Conservation (phyloP, 768 basidiomycete genomes). For the Mycena vitilis region DNA sequence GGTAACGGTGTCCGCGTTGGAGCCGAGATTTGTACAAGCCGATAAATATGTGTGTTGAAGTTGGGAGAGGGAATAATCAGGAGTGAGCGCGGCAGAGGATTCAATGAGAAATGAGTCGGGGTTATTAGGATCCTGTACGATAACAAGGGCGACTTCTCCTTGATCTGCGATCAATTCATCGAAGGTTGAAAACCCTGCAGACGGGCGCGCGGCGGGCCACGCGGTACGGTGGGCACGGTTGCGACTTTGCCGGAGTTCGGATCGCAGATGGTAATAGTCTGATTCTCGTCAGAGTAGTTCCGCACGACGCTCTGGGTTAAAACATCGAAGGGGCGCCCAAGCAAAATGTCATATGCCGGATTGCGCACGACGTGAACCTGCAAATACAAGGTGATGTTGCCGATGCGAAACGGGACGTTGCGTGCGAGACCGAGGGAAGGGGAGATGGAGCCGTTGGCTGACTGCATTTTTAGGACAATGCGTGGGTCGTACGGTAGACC, state of each 20-base stretch:
- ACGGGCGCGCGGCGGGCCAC: not conserved
- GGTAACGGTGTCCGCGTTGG: not conserved
- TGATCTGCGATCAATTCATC: slow-evolving; percentile 14
- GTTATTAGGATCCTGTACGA: not conserved
- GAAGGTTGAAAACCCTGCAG: not conserved
- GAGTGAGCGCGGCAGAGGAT: not conserved
- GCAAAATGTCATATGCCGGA: slow-evolving; percentile 24
- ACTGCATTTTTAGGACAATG: slow-evolving; percentile 6
- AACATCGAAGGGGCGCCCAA: slow-evolving; percentile 30
- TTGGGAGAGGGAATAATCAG: not conserved
- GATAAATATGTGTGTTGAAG: slow-evolving; percentile 4
- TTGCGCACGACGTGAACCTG: slow-evolving; percentile 29
- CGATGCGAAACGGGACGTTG: slow-evolving; percentile 28
- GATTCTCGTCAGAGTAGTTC: slow-evolving; percentile 10
- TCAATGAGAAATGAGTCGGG: slow-evolving; percentile 4
- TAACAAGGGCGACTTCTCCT: slow-evolving; percentile 20
- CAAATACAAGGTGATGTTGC: slow-evolving; percentile 6
- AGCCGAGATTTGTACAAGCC: not conserved
- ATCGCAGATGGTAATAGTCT: slow-evolving; percentile 14
- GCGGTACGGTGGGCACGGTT: slow-evolving; percentile 18
- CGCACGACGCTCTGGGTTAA: not conserved
- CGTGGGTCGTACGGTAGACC: not conserved
- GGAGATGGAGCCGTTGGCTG: slow-evolving; percentile 9
- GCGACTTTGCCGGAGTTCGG: slow-evolving; percentile 6
- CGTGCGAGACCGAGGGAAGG: slow-evolving; percentile 23